Base-by-base conservation (phyloP, 345 rosid genomes). In the Syzygium aromaticum region DNA sequence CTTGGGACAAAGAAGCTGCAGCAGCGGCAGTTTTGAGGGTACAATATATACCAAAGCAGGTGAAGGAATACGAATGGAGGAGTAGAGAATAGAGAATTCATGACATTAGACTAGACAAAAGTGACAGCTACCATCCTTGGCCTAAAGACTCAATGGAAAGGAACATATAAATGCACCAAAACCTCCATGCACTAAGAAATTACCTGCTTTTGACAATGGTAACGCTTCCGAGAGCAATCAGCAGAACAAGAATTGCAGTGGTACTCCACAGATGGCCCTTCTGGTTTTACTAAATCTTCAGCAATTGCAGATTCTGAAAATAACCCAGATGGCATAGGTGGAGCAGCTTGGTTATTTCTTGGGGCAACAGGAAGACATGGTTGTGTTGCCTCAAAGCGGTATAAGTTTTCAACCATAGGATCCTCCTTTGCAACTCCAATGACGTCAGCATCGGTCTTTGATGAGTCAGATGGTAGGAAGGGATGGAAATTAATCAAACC, bases 201-300 rank as follows among this genome's bases (percentile, higher is more conserved):
- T 85, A 98, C 99, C 99, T 96, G 97, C 91, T 93, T 98, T 87
- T 95, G 99, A 90, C 99, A 98, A 90, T 98, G 99, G 93, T 95
- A 98, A 86, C 98, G 99, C 89, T 96, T 98, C 91, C 99, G 94
- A 84, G 99, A 96, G 92, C 99, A 98, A 91, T 98, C 99, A 85
- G 98, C 96, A 43, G 99, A 95, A 91, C 99, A 98, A 88, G 96
- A 96, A 91, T 98, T 98, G 92, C 99, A 98, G 90, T 98, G 99
- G 88, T 98, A 98, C 90, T 96, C 99, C 84, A 96, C 99, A 56
- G 95, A 52, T 84, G 99, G 98, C 86, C 95, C 99, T 91, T 96
- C 99, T 82, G 94, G 92, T 91, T 89, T 92, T 86, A 88, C 90
- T 91, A 93, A 93, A 40, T 98, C 99, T 73, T 98, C 99, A 90